Percentiles rank a stretch among this genome's conserved stretches.
phyloP scores from a whole-genome alignment of 148 eudicot genomes.

The Diospyros kaki region DNA sequence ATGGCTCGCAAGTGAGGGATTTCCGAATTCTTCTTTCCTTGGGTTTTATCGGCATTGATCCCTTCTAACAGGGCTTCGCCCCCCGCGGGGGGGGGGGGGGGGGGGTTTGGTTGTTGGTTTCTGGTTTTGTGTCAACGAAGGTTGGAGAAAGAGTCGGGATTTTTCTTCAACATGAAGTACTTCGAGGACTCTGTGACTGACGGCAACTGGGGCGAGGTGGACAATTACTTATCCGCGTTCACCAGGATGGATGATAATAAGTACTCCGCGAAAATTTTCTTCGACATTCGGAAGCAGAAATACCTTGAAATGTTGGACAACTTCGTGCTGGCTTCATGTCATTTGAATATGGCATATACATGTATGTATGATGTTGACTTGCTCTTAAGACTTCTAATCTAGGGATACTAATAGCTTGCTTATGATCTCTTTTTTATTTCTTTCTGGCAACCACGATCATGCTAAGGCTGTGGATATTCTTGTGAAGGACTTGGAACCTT shows the following conservation, averaged over 20 bases:
- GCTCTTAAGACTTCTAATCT: neutral
- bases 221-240: constrained; percentile 4
- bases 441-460: constrained; percentile 35
- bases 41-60: neutral
- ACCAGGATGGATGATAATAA: constrained; percentile 8
- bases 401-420: neutral
- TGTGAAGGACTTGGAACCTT: constrained; percentile 53
- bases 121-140: constrained; percentile 3
- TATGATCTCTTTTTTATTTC: neutral
- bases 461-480: constrained; percentile 55
- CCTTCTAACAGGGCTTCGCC: neutral
- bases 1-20: constrained; percentile 34
- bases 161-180: neutral
- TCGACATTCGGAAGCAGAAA: constrained; percentile 9
- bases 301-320: constrained; percentile 7
- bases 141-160: neutral
- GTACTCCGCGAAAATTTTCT: constrained; percentile 4
- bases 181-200: neutral
- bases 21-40: neutral
- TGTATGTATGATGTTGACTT: neutral
- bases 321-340: neutral
- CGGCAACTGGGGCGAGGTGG: constrained; percentile 9
- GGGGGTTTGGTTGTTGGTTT: constrained; percentile 4
- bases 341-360: neutral
- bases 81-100: too few species aligned